Evolutionary conservation across 768 basidiomycete genomes (phyloP), one percentile per base, ranked within the genome.

Genomic region (Naganishia randhawae): DNA sequence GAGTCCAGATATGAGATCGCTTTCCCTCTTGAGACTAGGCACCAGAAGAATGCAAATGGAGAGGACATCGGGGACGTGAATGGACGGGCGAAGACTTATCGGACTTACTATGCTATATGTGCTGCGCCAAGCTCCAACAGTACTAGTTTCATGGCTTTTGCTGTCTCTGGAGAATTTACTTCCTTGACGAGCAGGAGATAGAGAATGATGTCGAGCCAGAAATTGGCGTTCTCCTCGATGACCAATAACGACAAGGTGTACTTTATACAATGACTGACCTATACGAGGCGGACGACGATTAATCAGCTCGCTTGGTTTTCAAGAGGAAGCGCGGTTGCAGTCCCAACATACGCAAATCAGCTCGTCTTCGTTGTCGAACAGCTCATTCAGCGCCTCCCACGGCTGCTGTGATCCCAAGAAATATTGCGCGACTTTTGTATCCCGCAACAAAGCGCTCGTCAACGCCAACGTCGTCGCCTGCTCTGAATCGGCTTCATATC

Each of bases 251-350:
- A 61, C 16, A 61, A 39, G 22, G 57, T 61, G 17, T 41, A 61
- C 22, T 61, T 61, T 25, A 61, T 61, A 22, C 37, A 13, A 41
- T 61, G 57, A 29, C 57, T 61, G 22, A 61, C 37, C 57, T 61
- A 11, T 17, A 48, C 13, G n/a, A 41, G 37, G 3, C 16, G 31
- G 4, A 10, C 31, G 32, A 53, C 8, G 7, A n/a, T 19, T 25
- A 19, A 53, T 53, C 19, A 53, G 27, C 51, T 53, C 9, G n/a
- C 16, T 29, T 11, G 11, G 2, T 35, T 42, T 61, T 39, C 8
- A 5, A 1, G 0, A 25, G 27, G 35, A 5, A 19, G 11, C 5
- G 16, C 16, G 17, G 3, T 7, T n/a, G 33, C 19, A 33, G 11
- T 3, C 10, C 10, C 19, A 35, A 57, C 39, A n/a, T 41, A 61